These are phyloP conservation scores for Mortierella hygrophila DNA, from an alignment of 192 early-diverging fungal genomes.

Conservation along the genomic window DNA sequence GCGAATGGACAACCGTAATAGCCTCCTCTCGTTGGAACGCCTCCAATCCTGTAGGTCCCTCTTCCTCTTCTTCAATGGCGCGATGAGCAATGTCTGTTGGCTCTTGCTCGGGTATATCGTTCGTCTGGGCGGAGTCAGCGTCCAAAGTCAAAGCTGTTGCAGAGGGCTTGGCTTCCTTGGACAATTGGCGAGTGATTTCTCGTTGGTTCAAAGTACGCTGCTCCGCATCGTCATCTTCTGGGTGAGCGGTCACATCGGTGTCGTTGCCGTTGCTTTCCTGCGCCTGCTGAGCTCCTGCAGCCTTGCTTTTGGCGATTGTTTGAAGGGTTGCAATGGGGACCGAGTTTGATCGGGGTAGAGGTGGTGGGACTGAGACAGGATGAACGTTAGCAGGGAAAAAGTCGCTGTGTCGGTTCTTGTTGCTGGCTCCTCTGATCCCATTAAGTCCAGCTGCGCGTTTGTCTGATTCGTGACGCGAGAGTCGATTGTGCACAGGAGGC, in stretches of 20 bases:
- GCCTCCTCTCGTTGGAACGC: conserved; percentile 45
- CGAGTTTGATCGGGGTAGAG: conserved; percentile 41
- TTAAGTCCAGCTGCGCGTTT: conserved; percentile 33
- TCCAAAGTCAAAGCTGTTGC: neutral
- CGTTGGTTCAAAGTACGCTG: conserved; percentile 21
- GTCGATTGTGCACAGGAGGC: conserved; percentile 33
- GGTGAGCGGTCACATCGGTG: neutral
- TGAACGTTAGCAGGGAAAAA: conserved; percentile 26
- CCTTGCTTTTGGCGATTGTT: conserved; percentile 12
- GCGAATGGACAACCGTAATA: conserved; percentile 43
- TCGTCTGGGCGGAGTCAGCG: neutral
- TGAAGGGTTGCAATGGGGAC: conserved; percentile 34
- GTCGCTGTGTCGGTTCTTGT: conserved; percentile 47
- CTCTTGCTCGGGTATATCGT: neutral
- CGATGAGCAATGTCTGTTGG: neutral
- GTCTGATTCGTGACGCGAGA: conserved; percentile 40
- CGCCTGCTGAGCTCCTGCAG: neutral
- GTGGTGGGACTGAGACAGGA: conserved; percentile 3
- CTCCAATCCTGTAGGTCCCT: conserved; percentile 12
- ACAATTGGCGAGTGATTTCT: conserved; percentile 3
- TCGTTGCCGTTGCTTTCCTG: neutral
- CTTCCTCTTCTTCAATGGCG: conserved; percentile 1
- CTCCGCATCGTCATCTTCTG: conserved; percentile 2
- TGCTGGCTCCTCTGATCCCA: conserved; percentile 27
- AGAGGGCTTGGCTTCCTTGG: neutral